Evolutionary conservation across 2,329 filamentous ascomycete genomes (phyloP).

Genomic region (Harringtonia lauricola): DNA sequence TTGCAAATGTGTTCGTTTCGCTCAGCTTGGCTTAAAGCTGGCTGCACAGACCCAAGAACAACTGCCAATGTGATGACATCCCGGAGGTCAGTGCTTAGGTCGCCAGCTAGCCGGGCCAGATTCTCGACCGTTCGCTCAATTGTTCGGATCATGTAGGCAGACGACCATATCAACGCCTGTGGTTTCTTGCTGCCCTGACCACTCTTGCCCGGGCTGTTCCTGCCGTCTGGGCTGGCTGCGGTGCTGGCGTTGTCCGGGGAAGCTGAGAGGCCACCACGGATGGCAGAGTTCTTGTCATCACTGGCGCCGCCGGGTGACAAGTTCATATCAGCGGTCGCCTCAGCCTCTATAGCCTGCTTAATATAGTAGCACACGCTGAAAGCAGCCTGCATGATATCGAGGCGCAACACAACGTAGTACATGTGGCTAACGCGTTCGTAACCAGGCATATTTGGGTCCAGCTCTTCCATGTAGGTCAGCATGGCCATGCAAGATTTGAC

Average conservation of each 20-base stretch:
- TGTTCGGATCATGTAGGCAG: constrained; percentile 12
- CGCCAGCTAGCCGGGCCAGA: constrained; percentile 11
- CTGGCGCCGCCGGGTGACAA: neutral
- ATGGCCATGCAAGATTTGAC: constrained; percentile 43
- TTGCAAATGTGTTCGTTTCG: constrained; percentile 10
- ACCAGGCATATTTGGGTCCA: constrained; percentile 34
- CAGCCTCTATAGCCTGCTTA: constrained; percentile 19
- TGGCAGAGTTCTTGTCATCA: neutral
- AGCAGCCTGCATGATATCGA: constrained; percentile 43
- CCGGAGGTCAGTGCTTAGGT: constrained; percentile 13
- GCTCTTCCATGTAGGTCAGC: constrained; percentile 42
- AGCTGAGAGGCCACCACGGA: no score
- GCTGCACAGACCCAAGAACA: constrained; percentile 14
- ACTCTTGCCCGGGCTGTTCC: neutral
- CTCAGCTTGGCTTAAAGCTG: constrained; percentile 8
- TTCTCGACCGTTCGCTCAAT: constrained; percentile 14
- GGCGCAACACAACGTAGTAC: constrained; percentile 40
- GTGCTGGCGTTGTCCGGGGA: neutral
- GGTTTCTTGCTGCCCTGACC: neutral
- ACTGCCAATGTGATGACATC: constrained; percentile 13
- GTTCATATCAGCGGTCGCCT: neutral
- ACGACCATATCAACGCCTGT: constrained; percentile 11
- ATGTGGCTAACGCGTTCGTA: constrained; percentile 38
- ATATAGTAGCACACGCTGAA: constrained; percentile 47
- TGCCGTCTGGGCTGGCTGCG: neutral